These are phyloP conservation scores for Trichoderma atroviride DNA, from an alignment of 2,329 filamentous ascomycete species.

Conservation along the genomic window DNA sequence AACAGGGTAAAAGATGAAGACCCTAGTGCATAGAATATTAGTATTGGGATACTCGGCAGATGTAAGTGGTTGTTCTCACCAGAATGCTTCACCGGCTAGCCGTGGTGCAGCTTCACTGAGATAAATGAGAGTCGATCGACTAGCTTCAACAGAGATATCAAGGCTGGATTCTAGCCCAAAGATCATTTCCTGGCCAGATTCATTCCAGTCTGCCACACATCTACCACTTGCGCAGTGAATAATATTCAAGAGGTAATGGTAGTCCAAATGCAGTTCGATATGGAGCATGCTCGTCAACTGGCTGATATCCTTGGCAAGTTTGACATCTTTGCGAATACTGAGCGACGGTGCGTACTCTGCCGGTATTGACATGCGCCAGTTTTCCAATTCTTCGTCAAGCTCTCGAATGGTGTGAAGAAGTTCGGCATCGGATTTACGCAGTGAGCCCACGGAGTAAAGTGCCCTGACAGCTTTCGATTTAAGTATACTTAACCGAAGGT, in stretches of 20 bases:
- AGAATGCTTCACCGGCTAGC: conserved; percentile 52
- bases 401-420: conserved; percentile 57
- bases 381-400: conserved; percentile 59
- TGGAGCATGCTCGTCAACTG: conserved; percentile 48
- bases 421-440: conserved; percentile 56
- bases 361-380: conserved; percentile 55
- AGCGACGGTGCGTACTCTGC: conserved; percentile 50
- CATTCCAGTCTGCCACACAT: conserved; percentile 44
- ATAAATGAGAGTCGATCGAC: conserved; percentile 56
- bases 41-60: not conserved
- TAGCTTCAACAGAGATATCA: conserved; percentile 57
- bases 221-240: conserved; percentile 59
- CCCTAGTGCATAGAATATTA: conserved; percentile 40
- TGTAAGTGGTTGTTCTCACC: conserved; percentile 33
- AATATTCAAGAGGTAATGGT: conserved; percentile 56
- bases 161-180: conserved; percentile 55
- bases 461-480: conserved; percentile 53
- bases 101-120: conserved; percentile 47
- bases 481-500: conserved; percentile 53
- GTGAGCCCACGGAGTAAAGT: conserved; percentile 53
- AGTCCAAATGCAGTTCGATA: conserved; percentile 55
- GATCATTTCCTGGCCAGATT: conserved; percentile 36
- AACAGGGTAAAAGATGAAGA: conserved; percentile 60
- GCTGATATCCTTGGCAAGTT: conserved; percentile 34
- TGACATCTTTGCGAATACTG: conserved; percentile 40